These are phyloP conservation scores for Quercus variabilis DNA, from an alignment of 306 rosid species.

Conservation along the genomic window DNA sequence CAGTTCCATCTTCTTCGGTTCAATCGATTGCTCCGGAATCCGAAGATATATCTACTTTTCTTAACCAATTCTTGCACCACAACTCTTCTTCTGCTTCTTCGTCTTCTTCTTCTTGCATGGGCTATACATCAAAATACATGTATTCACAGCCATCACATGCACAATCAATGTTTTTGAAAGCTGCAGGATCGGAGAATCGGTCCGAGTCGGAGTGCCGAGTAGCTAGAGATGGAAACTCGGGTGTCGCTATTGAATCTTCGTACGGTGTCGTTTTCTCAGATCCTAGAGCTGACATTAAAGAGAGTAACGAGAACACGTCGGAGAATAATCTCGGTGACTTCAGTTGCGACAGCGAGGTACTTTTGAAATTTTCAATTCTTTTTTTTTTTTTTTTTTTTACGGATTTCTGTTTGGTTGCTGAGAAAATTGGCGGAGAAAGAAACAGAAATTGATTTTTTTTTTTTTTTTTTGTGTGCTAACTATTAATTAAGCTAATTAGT, in stretches of 20 bases:
- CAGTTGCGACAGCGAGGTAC: slow-evolving; percentile 57
- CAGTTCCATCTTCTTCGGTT: slow-evolving; percentile 30
- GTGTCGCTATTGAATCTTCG: slow-evolving; percentile 7
- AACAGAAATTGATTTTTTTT: background rate
- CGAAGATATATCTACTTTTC: slow-evolving; percentile 58
- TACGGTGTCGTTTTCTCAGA: slow-evolving; percentile 28
- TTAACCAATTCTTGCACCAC: slow-evolving; percentile 49
- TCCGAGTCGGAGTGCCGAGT: slow-evolving; percentile 19
- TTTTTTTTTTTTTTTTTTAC: background rate
- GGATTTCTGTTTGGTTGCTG: slow-evolving; percentile 1
- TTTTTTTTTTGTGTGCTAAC: too few species aligned
- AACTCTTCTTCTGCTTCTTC: slow-evolving; percentile 10
- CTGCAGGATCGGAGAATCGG: slow-evolving; percentile 8
- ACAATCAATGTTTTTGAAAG: background rate
- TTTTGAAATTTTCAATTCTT: too few species aligned
- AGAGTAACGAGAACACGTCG: slow-evolving; percentile 31
- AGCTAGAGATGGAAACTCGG: slow-evolving; percentile 10
- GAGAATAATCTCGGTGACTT: slow-evolving; percentile 45
- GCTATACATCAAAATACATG: slow-evolving; percentile 24
- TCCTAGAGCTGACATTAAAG: slow-evolving; percentile 25
- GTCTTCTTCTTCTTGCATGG: slow-evolving; percentile 29
- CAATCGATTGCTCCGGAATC: slow-evolving; percentile 29
- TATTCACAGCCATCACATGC: slow-evolving; percentile 23
- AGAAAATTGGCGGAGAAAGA: background rate
- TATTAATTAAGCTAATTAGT: too few species aligned